Evolutionary conservation across 1,139 yeast species (phyloP), one percentile per base, ranked within the genome.

Genomic region (Candida labiduridarum): DNA sequence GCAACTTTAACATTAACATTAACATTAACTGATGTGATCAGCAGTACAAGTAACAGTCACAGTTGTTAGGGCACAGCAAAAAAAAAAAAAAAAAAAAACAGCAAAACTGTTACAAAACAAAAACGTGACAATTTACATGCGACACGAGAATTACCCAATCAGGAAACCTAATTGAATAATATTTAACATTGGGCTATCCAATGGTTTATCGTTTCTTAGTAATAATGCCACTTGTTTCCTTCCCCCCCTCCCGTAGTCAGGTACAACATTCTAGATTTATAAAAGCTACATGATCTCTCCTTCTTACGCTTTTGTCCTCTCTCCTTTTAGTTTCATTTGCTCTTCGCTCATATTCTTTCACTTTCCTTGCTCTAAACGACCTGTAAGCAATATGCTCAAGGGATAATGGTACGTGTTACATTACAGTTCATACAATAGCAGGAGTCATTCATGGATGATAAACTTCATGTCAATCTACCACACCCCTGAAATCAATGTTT

Each of bases 141-240:
- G 30, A 35, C 41, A 38, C n/a, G 29, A 5, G 15, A 38, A 38
- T 19, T 38, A 7, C 41, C 41, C 14, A 38, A 19, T 19, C 7
- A 38, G 41, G 41, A 19, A 38, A 38, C n/a, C 29, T 38, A 10
- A 38, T 38, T 38, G 41, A 19, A 19, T 33, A 33, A 33, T n/a
- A 31, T n/a, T 12, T 15, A n/a, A 3, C 14, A 15, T 14, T 22
- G 4, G 25, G 25, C 7, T 22, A 22, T 22, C 25, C 25, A 22
- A 22, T 22, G 25, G 6, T 4, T 22, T 22, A 22, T 22, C 25
- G 25, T 22, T 22, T 22, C 7, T 15, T 33, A 7, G 16, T 33
- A 16, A 35, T 35, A 4, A 34, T 14, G 8, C 14, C 7, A 33
- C 38, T 14, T 9, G 7, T 18, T 16, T 33, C 8, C 36, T 33